Conservation (phyloP, 306 rosid genomes). For the Coriaria nepalensis region DNA sequence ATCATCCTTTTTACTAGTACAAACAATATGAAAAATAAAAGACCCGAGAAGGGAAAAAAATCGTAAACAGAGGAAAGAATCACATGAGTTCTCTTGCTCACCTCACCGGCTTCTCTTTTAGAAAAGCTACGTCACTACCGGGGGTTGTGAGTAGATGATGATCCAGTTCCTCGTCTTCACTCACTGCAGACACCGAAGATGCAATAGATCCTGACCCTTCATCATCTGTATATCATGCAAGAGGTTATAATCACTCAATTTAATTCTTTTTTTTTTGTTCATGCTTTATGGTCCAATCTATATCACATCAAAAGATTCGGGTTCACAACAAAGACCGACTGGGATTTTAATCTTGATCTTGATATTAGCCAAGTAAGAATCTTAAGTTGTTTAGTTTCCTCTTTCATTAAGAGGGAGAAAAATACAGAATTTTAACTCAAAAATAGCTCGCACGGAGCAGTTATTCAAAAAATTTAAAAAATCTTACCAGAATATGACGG, state of each 20-base stretch:
- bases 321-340: too few species aligned
- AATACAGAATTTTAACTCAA: slow-evolving; percentile 9
- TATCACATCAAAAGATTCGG: too few species aligned
- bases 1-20: slow-evolving; percentile 7
- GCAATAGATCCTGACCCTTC: slow-evolving; percentile 51
- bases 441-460: slow-evolving; percentile 3
- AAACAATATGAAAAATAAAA: slow-evolving; percentile 23
- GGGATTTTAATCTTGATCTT: too few species aligned
- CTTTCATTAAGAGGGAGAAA: slow-evolving; percentile 1
- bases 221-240: slow-evolving; percentile 19
- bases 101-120: slow-evolving; percentile 62
- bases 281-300: too few species aligned
- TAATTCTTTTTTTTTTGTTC: too few species aligned
- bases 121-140: slow-evolving; percentile 44
- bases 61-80: slow-evolving; percentile 18
- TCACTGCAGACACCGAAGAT: slow-evolving; percentile 33
- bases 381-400: background rate
- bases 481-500: slow-evolving; percentile 54
- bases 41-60: slow-evolving; percentile 5
- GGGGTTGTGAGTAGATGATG: slow-evolving; percentile 50
- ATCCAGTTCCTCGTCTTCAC: slow-evolving; percentile 54
- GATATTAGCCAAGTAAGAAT: too few species aligned
- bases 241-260: background rate
- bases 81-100: slow-evolving; percentile 49
- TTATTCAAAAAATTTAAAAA: background rate